Percentiles rank a stretch among this genome's conserved stretches.
phyloP scores from a whole-genome alignment of 768 basidiomycete genomes.

The Pleurotus sapidus region DNA sequence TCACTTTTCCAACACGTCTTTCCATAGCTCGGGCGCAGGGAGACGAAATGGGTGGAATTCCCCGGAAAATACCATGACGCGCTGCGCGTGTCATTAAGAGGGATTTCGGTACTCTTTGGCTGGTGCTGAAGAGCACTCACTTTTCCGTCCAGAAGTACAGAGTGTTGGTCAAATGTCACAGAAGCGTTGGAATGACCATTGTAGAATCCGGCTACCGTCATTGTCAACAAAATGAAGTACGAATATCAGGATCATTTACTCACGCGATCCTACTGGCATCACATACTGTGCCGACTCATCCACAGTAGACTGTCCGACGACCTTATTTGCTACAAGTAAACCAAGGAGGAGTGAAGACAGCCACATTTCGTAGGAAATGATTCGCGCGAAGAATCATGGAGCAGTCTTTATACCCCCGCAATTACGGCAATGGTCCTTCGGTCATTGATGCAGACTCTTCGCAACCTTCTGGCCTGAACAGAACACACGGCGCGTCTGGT shows the following conservation, averaged over 20 bases:
- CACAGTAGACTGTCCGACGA: constrained; percentile 14
- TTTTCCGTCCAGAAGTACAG: constrained; percentile 31
- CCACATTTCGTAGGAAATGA: not conserved
- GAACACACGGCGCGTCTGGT: no score
- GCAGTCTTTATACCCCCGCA: not conserved
- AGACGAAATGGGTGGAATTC: constrained; percentile 72
- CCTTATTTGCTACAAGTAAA: not conserved
- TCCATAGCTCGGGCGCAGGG: constrained; percentile 64
- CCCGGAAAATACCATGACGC: constrained; percentile 56
- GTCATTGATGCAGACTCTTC: not conserved
- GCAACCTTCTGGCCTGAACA: no score
- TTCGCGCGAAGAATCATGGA: not conserved
- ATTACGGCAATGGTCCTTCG: not conserved
- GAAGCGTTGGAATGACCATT: constrained; percentile 26
- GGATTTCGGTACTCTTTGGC: not conserved
- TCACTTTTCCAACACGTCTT: constrained; percentile 60
- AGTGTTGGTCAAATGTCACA: constrained; percentile 34
- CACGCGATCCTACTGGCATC: constrained; percentile 1
- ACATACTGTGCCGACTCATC: constrained; percentile 6
- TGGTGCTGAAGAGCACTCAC: constrained; percentile 10
- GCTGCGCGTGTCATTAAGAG: constrained; percentile 19
- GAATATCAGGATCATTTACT: not conserved
- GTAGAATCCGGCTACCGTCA: constrained; percentile 18
- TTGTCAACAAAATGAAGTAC: not conserved
- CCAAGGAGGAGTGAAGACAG: not conserved